Conservation (phyloP, 805 yeast genomes). For the Lipomyces lipofer region DNA sequence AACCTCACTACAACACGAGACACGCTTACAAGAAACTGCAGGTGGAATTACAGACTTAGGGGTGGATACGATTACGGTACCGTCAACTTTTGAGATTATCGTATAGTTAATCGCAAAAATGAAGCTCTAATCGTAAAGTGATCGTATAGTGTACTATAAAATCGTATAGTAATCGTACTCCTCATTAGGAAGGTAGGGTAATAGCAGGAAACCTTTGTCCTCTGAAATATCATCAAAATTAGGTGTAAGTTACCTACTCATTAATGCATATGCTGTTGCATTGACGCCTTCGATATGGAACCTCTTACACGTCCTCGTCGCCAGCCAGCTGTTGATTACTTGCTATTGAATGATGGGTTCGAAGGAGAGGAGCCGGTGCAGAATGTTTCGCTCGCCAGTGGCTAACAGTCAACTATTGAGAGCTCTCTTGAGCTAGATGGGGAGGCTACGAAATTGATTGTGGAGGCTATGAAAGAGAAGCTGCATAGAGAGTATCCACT, state of each 20-base stretch:
- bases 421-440: constrained; percentile 1
- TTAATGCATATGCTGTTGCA: too few relatives aligned
- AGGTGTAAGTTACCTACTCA: too few relatives aligned
- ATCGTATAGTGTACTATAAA: neutral
- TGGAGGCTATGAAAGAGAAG: neutral
- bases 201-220: neutral
- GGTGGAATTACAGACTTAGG: too few relatives aligned
- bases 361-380: constrained; percentile 1
- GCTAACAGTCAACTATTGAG: neutral
- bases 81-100: neutral
- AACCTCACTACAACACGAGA: too few relatives aligned
- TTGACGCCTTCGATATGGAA: neutral
- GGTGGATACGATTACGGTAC: too few relatives aligned
- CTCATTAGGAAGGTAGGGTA: neutral
- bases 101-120: neutral
- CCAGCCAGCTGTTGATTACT: neutral
- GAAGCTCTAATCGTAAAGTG: neutral
- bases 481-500: constrained; percentile 2
- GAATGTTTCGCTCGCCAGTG: neutral
- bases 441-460: neutral
- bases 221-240: neutral
- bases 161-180: neutral
- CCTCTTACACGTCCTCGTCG: neutral
- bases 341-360: constrained; percentile 2
- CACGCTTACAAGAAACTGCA: too few relatives aligned